These are phyloP conservation scores for Fusarium mundagurra DNA, from an alignment of 2,329 filamentous ascomycete genomes.

Conservation along the genomic window DNA sequence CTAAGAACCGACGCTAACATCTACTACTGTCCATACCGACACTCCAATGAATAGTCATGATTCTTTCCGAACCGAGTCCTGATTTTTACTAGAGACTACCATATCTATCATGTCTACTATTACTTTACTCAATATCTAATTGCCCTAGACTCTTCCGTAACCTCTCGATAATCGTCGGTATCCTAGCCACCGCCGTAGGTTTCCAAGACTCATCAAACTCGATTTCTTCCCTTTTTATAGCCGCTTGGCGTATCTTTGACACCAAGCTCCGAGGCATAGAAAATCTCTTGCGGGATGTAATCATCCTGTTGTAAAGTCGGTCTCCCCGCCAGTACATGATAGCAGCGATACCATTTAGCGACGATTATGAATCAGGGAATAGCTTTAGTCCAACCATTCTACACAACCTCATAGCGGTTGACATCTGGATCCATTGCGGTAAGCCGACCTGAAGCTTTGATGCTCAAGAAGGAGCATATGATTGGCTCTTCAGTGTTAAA, in stretches of 20 bases:
- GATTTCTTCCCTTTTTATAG: too few relatives aligned
- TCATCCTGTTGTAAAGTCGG: neutral
- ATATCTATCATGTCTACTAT: too few relatives aligned
- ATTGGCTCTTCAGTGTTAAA: neutral
- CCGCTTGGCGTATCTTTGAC: too few relatives aligned
- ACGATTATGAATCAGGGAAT: neutral
- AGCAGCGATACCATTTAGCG: neutral
- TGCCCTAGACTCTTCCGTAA: neutral
- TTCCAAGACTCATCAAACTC: neutral
- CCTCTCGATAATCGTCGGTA: neutral
- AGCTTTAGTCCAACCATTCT: neutral
- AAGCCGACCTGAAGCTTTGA: too few relatives aligned
- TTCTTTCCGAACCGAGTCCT: too few relatives aligned
- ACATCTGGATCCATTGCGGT: neutral
- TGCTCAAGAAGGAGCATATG: neutral
- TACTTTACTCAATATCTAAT: neutral
- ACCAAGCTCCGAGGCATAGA: too few relatives aligned
- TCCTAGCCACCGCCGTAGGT: neutral
- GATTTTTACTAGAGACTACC: too few relatives aligned
- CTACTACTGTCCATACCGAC: too few relatives aligned
- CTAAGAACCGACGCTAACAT: too few relatives aligned
- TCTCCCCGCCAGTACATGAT: accelerated
- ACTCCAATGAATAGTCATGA: too few relatives aligned
- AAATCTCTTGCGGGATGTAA: neutral
- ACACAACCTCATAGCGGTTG: neutral